A percentile compares a stretch with the other conserved stretches of the same genome.
phyloP scores from a whole-genome alignment of 768 basidiomycete genomes.

The Hygrophorus russula region DNA sequence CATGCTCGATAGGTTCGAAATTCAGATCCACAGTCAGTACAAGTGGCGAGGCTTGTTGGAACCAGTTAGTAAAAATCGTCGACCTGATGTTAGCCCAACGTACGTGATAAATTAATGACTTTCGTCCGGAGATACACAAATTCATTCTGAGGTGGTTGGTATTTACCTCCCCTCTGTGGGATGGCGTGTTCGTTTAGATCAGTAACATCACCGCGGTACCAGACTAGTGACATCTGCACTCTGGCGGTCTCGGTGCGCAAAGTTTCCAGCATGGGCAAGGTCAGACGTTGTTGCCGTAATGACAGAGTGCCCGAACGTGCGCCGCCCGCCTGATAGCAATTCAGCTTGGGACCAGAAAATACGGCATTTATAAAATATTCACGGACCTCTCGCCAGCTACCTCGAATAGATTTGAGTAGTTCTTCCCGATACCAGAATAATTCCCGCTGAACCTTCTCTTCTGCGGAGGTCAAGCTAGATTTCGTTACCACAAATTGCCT shows the following conservation, averaged over 20 bases:
- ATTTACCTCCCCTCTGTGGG: conserved; percentile 28
- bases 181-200: conserved; percentile 8
- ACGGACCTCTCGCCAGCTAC: conserved; percentile 80
- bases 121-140: conserved; percentile 49
- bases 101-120: conserved; percentile 60
- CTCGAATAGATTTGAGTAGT: conserved; percentile 56
- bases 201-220: conserved; percentile 14
- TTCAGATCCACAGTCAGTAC: conserved; percentile 43
- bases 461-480: conserved; percentile 44
- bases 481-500: conserved; percentile 87
- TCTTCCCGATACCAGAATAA: conserved; percentile 96
- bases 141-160: conserved; percentile 41
- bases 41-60: conserved; percentile 34
- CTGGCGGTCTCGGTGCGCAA: conserved; percentile 58
- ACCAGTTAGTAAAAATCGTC: neutral
- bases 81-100: neutral
- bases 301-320: conserved; percentile 66
- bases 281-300: conserved; percentile 68
- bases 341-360: neutral
- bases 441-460: conserved; percentile 59
- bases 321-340: conserved; percentile 55
- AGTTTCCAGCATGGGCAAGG: conserved; percentile 67
- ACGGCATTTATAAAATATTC: neutral
- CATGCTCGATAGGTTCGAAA: conserved; percentile 48
- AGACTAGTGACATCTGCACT: conserved; percentile 42